phyloP scores from a whole-genome alignment of 306 rosid genomes.

The Fragaria iinumae region DNA sequence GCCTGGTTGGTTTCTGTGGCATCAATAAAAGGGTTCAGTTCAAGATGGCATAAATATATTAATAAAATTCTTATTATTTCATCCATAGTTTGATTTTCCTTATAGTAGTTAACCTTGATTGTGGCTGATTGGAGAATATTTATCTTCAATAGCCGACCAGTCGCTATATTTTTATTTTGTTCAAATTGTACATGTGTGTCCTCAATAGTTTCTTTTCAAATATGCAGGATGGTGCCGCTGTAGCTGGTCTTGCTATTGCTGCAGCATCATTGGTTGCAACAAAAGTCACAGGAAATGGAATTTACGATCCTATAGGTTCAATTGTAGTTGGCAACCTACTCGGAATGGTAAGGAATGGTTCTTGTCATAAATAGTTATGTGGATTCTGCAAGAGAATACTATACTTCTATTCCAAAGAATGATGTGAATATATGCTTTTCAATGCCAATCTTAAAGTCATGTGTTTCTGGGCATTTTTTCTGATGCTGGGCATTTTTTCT shows the following conservation, averaged over 20 bases:
- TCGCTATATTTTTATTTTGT: not conserved
- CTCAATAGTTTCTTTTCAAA: constrained; percentile 13
- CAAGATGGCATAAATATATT: not conserved
- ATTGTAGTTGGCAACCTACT: constrained; percentile 91
- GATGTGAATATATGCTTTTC: not conserved
- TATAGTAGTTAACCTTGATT: not conserved
- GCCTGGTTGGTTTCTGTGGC: not conserved
- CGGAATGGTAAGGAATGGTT: constrained; percentile 74
- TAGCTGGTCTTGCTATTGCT: constrained; percentile 85
- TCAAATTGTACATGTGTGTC: not conserved
- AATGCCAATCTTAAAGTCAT: not conserved
- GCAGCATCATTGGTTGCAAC: constrained; percentile 93
- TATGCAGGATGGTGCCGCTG: constrained; percentile 99
- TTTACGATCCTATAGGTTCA: constrained; percentile 95
- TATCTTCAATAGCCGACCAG: not conserved
- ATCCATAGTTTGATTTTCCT: not conserved
- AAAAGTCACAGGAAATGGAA: constrained; percentile 76
- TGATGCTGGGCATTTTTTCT: not conserved
- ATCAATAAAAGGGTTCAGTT: not conserved
- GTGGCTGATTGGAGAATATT: not conserved
- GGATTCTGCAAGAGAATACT: not conserved
- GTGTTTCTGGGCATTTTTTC: no score
- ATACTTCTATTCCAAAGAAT: not conserved
- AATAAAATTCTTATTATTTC: not conserved
- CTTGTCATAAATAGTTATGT: not conserved